Conservation (phyloP, 352 stramenopile genomes). For the Phytopythium montanum region DNA sequence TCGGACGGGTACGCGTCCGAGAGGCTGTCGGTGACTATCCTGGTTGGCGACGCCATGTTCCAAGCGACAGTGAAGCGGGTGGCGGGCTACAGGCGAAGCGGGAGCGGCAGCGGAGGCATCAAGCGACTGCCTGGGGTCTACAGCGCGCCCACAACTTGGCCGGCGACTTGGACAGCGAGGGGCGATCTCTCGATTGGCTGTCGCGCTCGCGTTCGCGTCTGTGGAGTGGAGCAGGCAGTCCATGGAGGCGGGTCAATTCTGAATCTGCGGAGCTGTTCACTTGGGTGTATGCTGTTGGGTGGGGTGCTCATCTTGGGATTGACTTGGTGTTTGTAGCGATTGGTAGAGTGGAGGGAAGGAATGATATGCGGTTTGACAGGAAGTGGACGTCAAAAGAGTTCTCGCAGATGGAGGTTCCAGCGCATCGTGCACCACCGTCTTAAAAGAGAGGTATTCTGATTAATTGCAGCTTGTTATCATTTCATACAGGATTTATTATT, state of each 20-base stretch:
- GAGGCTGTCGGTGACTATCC: background rate
- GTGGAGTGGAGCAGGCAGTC: background rate
- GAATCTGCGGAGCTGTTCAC: background rate
- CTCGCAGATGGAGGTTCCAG: too few relatives aligned
- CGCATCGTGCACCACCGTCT: too few relatives aligned
- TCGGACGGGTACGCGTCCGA: slow-evolving; percentile 2
- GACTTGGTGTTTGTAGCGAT: too few relatives aligned
- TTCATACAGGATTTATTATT: too few relatives aligned
- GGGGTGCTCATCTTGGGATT: too few relatives aligned
- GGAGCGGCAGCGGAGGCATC: background rate
- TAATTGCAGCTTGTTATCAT: too few relatives aligned
- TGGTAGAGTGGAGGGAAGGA: too few relatives aligned
- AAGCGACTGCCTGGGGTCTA: background rate
- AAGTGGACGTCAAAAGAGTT: too few relatives aligned
- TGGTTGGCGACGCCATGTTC: slow-evolving; percentile 1
- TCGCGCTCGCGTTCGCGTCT: slow-evolving; percentile 1
- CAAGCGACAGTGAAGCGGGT: background rate
- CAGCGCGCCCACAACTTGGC: background rate
- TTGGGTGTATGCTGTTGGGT: background rate
- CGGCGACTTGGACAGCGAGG: too few relatives aligned
- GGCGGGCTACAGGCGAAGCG: background rate
- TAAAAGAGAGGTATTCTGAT: too few relatives aligned
- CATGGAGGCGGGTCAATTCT: background rate
- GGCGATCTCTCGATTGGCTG: background rate
- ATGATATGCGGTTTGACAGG: too few relatives aligned